Evolutionary conservation across 768 basidiomycete species (phyloP), one percentile per base, ranked within the genome.

Genomic region (Mycena filopes): DNA sequence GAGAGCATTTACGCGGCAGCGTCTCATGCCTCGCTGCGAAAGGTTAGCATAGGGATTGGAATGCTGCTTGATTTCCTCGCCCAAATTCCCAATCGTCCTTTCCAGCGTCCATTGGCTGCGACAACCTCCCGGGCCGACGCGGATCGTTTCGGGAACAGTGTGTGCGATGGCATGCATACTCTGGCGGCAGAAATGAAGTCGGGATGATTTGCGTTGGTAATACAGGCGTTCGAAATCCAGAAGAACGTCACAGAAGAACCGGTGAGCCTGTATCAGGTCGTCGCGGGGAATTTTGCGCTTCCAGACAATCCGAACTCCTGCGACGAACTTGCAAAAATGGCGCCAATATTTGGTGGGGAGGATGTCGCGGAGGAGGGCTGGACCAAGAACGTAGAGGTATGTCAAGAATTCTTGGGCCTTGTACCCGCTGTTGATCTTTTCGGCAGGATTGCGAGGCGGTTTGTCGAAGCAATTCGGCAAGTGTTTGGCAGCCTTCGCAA

Each of bases 381-480:
- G 49, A 36, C 49, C 31, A 29, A 50, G 49, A 12, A 33, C 33
- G 12, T 33, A 33, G 33, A 33, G 33, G 33, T 33, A 33, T 6
- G 6, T 33, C 12, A 50, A 18, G 20, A 8, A 50, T 21, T 50
- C 49, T 36, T 50, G 49, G 5, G 49, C 49, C n/a, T 50, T 50
- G 49, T 50, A 50, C 4, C 49, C 49, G 16, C 49, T 33, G 33
- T 33, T 33, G 7, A 33, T 33, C 11, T 75, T 75, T 31, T 77
- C 66, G 0, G 69, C 70, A 3, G 70, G 69, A 16, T 77, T 77
- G 0, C 60, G 48, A 1, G 75, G 76, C 11, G 74, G 69, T 2
- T 47, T 13, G 18, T 75, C 71, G 41, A 63, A 76, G 0, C 58
- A 74, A 0, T 13, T 45, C 15, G 60, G 60, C 23, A 62, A 33